phyloP scores from a whole-genome alignment of 352 stramenopile genomes.

The Phytophthora fragariae region DNA sequence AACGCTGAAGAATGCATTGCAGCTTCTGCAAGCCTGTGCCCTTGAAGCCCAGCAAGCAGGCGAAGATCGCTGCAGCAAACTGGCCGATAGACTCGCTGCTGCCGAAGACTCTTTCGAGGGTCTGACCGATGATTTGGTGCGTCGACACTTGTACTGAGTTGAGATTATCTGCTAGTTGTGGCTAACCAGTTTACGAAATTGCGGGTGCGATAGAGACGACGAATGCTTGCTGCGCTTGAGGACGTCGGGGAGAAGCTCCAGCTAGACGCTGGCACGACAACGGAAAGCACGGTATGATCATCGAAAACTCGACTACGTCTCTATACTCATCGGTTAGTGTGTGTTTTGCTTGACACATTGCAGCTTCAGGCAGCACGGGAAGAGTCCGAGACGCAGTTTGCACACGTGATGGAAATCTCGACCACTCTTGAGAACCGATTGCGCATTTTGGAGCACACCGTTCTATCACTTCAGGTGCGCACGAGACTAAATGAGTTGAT shows the following conservation, averaged over 20 bases:
- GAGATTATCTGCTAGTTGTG: background rate
- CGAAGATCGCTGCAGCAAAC: slow-evolving; percentile 37
- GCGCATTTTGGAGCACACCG: slow-evolving; percentile 36
- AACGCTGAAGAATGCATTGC: slow-evolving; percentile 54
- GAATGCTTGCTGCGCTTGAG: slow-evolving; percentile 35
- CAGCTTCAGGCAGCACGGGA: slow-evolving; percentile 28
- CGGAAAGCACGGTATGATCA: slow-evolving; percentile 23
- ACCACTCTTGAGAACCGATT: slow-evolving; percentile 36
- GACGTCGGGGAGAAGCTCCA: slow-evolving; percentile 35
- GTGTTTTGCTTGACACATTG: background rate
- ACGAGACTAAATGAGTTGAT: background rate
- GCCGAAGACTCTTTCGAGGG: slow-evolving; percentile 55
- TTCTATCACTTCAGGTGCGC: slow-evolving; percentile 30
- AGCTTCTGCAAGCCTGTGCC: slow-evolving; percentile 53
- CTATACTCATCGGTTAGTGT: background rate
- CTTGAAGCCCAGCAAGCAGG: slow-evolving; percentile 48
- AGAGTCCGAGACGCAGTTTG: slow-evolving; percentile 28
- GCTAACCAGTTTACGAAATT: background rate
- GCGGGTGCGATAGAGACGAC: slow-evolving; percentile 19
- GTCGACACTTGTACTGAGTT: background rate
- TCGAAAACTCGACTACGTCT: background rate
- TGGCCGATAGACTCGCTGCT: slow-evolving; percentile 47
- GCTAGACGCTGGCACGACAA: slow-evolving; percentile 20
- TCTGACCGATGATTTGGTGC: slow-evolving; percentile 66
- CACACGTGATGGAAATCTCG: slow-evolving; percentile 29